Evolutionary conservation across 2,329 filamentous ascomycete genomes (phyloP).

Genomic region (Diplodia mutila): DNA sequence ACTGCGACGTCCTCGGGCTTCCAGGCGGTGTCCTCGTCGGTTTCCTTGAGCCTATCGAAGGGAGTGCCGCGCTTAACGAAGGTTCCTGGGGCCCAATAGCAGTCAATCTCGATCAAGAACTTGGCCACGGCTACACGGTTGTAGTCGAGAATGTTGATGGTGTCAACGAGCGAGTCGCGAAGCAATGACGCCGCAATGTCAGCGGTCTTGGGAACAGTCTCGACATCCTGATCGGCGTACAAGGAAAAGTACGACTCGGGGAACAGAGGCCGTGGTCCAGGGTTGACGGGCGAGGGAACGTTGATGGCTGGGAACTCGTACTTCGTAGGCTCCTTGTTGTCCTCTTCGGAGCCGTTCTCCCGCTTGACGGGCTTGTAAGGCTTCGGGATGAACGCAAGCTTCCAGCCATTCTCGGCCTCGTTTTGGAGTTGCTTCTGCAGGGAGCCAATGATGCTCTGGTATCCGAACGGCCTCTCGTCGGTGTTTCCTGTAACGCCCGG

Average conservation of each 20-base stretch:
- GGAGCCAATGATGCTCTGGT: conserved; percentile 75
- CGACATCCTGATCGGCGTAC: conserved; percentile 82
- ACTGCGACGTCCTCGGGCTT: conserved; percentile 97
- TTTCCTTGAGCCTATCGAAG: conserved; percentile 81
- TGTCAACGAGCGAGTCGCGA: conserved; percentile 84
- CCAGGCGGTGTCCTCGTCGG: conserved; percentile 77
- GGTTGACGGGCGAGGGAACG: conserved; percentile 74
- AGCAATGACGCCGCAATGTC: conserved; percentile 81
- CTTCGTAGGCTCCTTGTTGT: conserved; percentile 61
- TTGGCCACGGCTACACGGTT: conserved; percentile 87
- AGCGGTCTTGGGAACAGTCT: conserved; percentile 79
- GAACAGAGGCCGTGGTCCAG: conserved; percentile 77
- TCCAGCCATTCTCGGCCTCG: conserved; percentile 76
- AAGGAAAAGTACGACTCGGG: conserved; percentile 95
- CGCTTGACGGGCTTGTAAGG: conserved; percentile 52
- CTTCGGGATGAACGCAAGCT: conserved; percentile 66
- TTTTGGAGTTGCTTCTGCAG: conserved; percentile 83
- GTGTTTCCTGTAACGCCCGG: conserved; percentile 46
- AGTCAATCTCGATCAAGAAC: conserved; percentile 90
- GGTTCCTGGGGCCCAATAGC: conserved; percentile 85
- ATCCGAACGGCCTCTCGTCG: conserved; percentile 64
- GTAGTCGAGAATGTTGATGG: conserved; percentile 91
- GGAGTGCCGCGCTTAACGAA: conserved; percentile 93
- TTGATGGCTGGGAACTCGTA: conserved; percentile 76
- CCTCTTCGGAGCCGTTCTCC: conserved; percentile 63